Evolutionary conservation across 352 stramenopile species (phyloP).

Genomic region (Blastocystis sp.): DNA sequence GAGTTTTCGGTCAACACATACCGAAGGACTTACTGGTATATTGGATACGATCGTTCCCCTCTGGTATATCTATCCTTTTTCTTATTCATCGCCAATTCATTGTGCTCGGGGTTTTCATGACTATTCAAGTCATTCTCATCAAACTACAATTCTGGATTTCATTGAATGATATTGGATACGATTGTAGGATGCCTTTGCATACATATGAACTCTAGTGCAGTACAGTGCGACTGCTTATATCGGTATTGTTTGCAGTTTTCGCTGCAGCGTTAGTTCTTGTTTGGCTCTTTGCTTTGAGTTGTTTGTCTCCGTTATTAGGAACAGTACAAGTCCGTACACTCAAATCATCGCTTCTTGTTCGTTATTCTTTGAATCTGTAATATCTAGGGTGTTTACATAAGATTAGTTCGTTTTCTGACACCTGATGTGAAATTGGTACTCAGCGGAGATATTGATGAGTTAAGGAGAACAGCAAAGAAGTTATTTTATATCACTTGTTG

Average conservation of each 20-base stretch:
- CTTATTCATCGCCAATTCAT: no score
- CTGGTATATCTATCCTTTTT: no score
- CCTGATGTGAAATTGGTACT: slow-evolving; percentile 20
- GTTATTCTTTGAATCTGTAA: neutral
- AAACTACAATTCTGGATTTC: neutral
- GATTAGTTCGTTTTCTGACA: neutral
- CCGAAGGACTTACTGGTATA: no score
- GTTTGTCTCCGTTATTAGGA: neutral
- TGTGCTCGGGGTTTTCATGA: no score
- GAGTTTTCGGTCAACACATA: no score
- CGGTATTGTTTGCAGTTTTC: neutral
- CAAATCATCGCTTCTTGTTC: neutral
- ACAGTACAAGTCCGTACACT: neutral
- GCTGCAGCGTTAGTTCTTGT: neutral
- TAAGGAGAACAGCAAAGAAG: slow-evolving; percentile 5
- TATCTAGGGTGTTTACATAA: neutral
- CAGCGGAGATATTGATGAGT: slow-evolving; percentile 37
- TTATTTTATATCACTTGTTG: neutral
- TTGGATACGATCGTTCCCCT: no score
- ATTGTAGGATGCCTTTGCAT: neutral
- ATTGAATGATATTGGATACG: neutral
- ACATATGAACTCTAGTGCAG: neutral
- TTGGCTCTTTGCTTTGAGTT: neutral
- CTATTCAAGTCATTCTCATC: neutral
- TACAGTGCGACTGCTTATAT: neutral